These are phyloP conservation scores for Solanum chaucha DNA, from an alignment of 257 asterid genomes.

Conservation along the genomic window DNA sequence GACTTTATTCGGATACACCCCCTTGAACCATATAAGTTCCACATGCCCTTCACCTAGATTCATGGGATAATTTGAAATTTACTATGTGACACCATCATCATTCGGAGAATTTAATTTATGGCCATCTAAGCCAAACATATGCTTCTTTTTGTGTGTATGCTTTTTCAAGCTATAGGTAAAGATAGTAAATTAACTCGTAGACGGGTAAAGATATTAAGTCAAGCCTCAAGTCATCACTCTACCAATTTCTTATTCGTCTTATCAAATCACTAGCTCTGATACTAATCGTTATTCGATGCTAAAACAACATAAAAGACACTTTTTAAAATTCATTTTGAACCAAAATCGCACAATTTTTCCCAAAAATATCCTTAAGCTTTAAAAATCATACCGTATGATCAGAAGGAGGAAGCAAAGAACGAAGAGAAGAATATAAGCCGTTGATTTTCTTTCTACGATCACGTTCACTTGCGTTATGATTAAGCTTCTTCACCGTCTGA, in stretches of 20 bases:
- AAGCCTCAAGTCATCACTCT: background rate
- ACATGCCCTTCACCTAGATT: background rate
- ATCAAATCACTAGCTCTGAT: background rate
- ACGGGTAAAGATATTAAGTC: background rate
- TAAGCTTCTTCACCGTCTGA: conserved; percentile 33
- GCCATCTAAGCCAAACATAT: background rate
- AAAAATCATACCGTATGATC: conserved; percentile 31
- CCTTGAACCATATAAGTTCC: background rate
- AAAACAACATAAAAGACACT: background rate
- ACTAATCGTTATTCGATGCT: background rate
- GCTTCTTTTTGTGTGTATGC: background rate
- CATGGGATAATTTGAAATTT: background rate
- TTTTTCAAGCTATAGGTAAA: background rate
- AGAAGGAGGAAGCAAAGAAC: conserved; percentile 53
- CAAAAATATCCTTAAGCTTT: background rate
- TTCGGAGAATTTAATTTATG: background rate
- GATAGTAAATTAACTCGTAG: background rate
- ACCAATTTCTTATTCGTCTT: background rate
- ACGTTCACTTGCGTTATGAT: conserved; percentile 74
- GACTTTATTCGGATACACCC: background rate
- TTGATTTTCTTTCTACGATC: conserved; percentile 66
- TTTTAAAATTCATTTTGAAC: background rate
- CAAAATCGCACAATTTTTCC: background rate
- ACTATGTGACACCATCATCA: background rate
- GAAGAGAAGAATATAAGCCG: conserved; percentile 44